phyloP scores from a whole-genome alignment of 345 rosid species.

The Kandelia obovata region DNA sequence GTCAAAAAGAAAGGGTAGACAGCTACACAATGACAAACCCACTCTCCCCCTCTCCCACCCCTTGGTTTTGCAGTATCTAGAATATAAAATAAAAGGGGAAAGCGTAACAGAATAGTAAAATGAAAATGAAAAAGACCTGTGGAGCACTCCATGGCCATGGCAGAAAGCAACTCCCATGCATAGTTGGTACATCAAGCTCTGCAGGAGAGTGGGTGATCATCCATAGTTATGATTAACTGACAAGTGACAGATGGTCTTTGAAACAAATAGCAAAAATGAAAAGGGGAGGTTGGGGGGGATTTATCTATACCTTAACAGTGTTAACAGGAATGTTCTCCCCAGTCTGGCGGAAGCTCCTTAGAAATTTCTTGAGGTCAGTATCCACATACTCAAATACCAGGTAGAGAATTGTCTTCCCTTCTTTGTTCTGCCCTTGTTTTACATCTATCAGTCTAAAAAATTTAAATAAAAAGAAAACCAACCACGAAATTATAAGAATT shows the following conservation, averaged over 20 bases:
- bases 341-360: constrained; percentile 64
- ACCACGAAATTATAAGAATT: too few species aligned
- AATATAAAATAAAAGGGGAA: neutral
- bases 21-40: neutral
- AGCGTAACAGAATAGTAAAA: too few species aligned
- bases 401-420: constrained; percentile 86
- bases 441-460: constrained; percentile 69
- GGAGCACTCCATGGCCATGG: constrained; percentile 92
- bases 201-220: constrained; percentile 5
- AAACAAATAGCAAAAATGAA: neutral
- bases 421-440: constrained; percentile 85
- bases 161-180: constrained; percentile 96
- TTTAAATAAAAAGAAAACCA: too few species aligned
- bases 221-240: neutral
- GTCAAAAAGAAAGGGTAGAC: neutral
- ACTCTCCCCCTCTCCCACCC: too few species aligned
- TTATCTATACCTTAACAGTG: constrained; percentile 46
- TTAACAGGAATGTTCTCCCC: constrained; percentile 50
- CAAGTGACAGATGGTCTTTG: neutral
- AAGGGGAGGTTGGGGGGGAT: neutral
- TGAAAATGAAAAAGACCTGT: constrained; percentile 45
- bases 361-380: constrained; percentile 83
- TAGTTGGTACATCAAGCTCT: constrained; percentile 96
- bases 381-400: constrained; percentile 92
- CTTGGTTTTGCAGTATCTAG: too few species aligned